Evolutionary conservation across 768 basidiomycete species (phyloP).

Genomic region (Tulasnella sp.): DNA sequence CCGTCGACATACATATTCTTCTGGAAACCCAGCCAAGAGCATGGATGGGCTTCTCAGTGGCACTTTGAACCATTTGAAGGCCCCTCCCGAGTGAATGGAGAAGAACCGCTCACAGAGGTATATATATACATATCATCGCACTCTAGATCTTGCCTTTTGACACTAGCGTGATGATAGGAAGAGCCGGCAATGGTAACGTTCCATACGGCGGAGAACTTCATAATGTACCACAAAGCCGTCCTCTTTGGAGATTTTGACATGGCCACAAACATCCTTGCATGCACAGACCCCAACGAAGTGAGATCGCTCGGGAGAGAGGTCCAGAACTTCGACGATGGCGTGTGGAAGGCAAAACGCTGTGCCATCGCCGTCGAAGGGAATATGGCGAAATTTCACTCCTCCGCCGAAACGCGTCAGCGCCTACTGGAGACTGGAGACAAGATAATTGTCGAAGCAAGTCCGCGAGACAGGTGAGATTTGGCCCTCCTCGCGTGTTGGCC

Average conservation of each 20-base stretch:
- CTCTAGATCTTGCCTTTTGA: too few relatives aligned
- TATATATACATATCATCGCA: not conserved
- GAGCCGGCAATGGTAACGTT: constrained; percentile 24
- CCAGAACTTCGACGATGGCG: constrained; percentile 35
- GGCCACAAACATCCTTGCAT: constrained; percentile 33
- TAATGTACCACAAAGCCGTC: constrained; percentile 54
- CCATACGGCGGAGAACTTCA: constrained; percentile 45
- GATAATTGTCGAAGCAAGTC: constrained; percentile 59
- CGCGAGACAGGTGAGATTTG: constrained; percentile 29
- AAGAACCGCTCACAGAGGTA: not conserved
- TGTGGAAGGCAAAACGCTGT: constrained; percentile 37
- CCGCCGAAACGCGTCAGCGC: constrained; percentile 31
- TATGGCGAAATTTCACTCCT: constrained; percentile 43
- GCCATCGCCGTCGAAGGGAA: constrained; percentile 43
- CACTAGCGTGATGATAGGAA: not conserved
- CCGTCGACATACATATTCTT: constrained; percentile 12
- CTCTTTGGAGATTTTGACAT: constrained; percentile 38
- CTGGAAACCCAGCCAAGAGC: constrained; percentile 13
- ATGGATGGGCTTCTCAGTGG: constrained; percentile 30
- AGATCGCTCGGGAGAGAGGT: constrained; percentile 48
- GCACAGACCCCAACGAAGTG: constrained; percentile 32
- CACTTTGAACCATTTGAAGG: constrained; percentile 36
- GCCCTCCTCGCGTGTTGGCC: too few relatives aligned
- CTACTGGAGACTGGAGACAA: constrained; percentile 45
- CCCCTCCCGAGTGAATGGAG: not conserved